Percentiles rank a stretch among this genome's conserved stretches.
Evolutionary conservation across 495 filamentous ascomycete species (phyloP).

Genomic region (Opeltia flavorubescens): DNA sequence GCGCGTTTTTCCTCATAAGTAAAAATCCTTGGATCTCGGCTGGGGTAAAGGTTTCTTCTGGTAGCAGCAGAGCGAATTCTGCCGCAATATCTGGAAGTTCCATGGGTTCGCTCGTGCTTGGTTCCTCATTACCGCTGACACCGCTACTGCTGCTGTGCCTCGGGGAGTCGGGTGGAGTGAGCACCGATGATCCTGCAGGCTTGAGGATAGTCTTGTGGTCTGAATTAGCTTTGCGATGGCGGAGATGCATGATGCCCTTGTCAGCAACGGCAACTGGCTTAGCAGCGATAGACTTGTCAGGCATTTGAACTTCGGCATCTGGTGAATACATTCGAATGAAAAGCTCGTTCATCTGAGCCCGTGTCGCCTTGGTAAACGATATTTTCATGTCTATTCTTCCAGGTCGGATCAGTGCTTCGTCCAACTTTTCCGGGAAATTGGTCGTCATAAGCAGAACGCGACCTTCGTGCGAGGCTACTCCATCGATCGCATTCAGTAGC

Average conservation of each 20-base stretch:
- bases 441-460: conserved; percentile 76
- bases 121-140: neutral
- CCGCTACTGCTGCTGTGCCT: neutral
- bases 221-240: neutral
- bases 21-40: conserved; percentile 56
- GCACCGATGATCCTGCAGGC: neutral
- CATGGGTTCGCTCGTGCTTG: conserved; percentile 9
- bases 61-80: conserved; percentile 48
- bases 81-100: conserved; percentile 28
- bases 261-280: neutral
- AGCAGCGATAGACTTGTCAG: neutral
- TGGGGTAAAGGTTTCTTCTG: conserved; percentile 41
- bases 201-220: neutral
- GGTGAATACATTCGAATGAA: conserved; percentile 60
- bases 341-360: conserved; percentile 46
- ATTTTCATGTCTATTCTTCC: conserved; percentile 66
- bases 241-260: neutral
- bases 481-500: conserved; percentile 72
- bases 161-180: conserved; percentile 3
- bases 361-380: conserved; percentile 50
- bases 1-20: conserved; percentile 39
- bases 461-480: conserved; percentile 69
- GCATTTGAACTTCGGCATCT: conserved; percentile 10
- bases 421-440: conserved; percentile 60
- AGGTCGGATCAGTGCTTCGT: conserved; percentile 60